These are phyloP conservation scores for Triticum urartu DNA, from an alignment of 176 grass and related monocot species.

Conservation along the genomic window DNA sequence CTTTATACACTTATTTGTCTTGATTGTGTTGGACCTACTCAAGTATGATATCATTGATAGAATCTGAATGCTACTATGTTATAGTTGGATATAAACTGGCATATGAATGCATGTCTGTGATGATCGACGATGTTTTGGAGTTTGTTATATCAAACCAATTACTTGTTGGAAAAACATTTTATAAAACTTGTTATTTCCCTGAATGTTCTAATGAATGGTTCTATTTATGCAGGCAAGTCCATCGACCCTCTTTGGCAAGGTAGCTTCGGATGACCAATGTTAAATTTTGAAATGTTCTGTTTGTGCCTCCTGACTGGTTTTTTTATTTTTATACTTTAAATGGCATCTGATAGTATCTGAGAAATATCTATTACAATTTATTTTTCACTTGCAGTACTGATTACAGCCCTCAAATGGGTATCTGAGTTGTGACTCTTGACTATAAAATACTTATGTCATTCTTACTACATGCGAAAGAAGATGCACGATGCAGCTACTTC, in stretches of 20 bases:
- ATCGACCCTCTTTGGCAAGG: constrained; percentile 49
- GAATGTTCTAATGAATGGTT: constrained; percentile 25
- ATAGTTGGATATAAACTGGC: neutral
- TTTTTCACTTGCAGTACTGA: neutral
- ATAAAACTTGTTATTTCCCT: neutral
- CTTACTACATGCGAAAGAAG: neutral
- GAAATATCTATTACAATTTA: neutral
- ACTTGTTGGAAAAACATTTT: neutral
- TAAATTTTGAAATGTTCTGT: neutral
- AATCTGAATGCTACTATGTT: neutral
- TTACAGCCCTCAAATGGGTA: neutral
- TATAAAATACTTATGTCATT: neutral
- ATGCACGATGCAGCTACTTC: neutral
- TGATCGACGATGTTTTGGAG: neutral
- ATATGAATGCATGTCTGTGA: neutral
- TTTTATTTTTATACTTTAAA: neutral
- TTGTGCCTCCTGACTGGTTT: neutral
- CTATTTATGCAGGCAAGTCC: constrained; percentile 39
- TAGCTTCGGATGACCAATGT: constrained; percentile 1
- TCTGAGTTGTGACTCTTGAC: neutral
- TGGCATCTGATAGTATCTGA: neutral
- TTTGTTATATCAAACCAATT: neutral
- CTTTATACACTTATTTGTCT: neutral
- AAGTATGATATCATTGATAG: neutral
- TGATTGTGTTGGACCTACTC: constrained; percentile 1